Base-by-base conservation (phyloP, 169 alveolate genomes). In the Plasmodium ovale region DNA sequence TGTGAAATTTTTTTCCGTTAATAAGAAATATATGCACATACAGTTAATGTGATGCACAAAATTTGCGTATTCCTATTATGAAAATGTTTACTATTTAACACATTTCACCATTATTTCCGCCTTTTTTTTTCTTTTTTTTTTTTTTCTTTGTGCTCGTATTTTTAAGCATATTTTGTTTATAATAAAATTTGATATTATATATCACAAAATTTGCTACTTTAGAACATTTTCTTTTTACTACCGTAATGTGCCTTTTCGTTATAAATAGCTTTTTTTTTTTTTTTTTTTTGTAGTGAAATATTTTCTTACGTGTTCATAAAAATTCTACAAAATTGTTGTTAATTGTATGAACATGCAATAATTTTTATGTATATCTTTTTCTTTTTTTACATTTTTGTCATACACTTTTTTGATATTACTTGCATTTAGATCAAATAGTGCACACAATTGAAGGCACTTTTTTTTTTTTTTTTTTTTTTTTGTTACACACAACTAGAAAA, bases 291-390 rank as follows among this genome's bases (percentile, higher is more conserved):
- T 19, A 33, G 47, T 19, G 53, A 16, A 72, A 54, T 62, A 54
- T 56, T 54, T 51, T 54, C 74, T 59, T 65, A 29, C 73, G 7
- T 39, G 73, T 16, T 60, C 88, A 74, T 60, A 64, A 74, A 47
- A 74, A 74, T 74, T 74, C 88, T 74, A 74, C 71, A 74, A 54
- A 31, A 74, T 39, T 29, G 74, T 59, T 74, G 56, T 44, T 59
- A 60, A 72, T 74, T 39, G 39, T 64, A 39, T 74, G 88, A 29
- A 74, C 88, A 74, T 62, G 60, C 21, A 60, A 74, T 74, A 74
- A 42, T 74, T 74, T 54, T 72, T 1, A 29, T 25, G 53, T 54
- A 33, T 54, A 54, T 71, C 54, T 72, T 72, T 70, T 71, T 71
- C 53, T 71, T 72, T 53, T 19, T 72, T 72, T 71, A 16, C 39